Percentiles rank a stretch among this genome's conserved stretches.
These are phyloP conservation scores for Arachnomyces sp. DNA, from an alignment of 2,329 filamentous ascomycete genomes.

Conservation along the genomic window DNA sequence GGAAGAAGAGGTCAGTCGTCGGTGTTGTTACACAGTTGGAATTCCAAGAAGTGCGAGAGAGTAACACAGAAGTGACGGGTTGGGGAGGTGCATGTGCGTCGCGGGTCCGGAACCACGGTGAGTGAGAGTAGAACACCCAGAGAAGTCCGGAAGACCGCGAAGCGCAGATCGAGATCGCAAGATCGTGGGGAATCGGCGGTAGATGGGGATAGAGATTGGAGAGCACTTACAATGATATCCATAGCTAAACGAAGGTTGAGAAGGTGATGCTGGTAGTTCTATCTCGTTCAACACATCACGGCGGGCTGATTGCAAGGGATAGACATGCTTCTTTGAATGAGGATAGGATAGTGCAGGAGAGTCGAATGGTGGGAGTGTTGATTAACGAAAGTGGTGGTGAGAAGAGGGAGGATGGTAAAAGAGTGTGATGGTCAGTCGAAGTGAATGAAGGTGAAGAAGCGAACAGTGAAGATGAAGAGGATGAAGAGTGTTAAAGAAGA, in stretches of 20 bases:
- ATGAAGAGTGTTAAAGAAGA: slow-evolving; percentile 4
- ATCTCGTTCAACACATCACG: neutral
- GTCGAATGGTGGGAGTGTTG: too few relatives aligned
- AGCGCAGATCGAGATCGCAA: too few relatives aligned
- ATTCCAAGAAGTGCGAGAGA: neutral
- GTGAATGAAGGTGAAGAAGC: neutral
- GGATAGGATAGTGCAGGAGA: too few relatives aligned
- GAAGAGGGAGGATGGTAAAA: slow-evolving; percentile 2
- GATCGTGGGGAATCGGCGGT: neutral
- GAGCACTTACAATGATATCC: slow-evolving; percentile 12
- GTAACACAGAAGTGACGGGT: neutral
- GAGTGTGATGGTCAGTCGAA: slow-evolving; percentile 4
- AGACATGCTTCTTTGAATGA: neutral
- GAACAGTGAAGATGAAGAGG: slow-evolving; percentile 2
- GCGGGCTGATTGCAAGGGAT: neutral
- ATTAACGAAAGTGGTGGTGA: too few relatives aligned
- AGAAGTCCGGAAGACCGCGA: too few relatives aligned
- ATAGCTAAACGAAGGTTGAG: slow-evolving; percentile 1
- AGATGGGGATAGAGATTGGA: neutral
- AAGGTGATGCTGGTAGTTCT: neutral
- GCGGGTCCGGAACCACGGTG: too few relatives aligned
- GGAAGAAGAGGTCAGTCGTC: slow-evolving; percentile 8
- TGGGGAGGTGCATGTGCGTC: neutral
- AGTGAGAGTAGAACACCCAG: too few relatives aligned
- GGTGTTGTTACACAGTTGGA: neutral